These are phyloP conservation scores for Penicillium riverlandense DNA, from an alignment of 495 filamentous ascomycete genomes.

Conservation along the genomic window DNA sequence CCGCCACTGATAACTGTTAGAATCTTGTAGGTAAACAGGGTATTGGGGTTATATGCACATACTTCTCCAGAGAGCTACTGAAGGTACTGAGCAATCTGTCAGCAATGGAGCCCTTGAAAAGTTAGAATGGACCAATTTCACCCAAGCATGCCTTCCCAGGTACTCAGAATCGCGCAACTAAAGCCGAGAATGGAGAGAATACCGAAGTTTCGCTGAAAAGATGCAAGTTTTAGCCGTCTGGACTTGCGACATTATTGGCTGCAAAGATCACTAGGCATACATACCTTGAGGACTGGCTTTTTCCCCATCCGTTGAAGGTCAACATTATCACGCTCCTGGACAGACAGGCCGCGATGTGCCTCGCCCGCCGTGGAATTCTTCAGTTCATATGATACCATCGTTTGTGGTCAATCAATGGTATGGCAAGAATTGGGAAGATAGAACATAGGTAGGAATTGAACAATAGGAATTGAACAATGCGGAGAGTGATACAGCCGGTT, in stretches of 20 bases:
- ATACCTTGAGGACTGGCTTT: conserved; percentile 34
- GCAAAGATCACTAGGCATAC: background rate
- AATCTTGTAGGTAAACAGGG: conserved; percentile 1
- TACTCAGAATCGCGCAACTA: conserved; percentile 26
- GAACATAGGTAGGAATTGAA: background rate
- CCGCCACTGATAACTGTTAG: conserved; percentile 25
- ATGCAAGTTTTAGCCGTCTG: background rate
- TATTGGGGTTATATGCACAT: background rate
- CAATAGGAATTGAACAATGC: background rate
- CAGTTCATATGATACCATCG: conserved; percentile 13
- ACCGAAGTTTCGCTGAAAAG: conserved; percentile 19
- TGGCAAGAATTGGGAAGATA: background rate
- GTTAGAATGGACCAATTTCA: conserved; percentile 1
- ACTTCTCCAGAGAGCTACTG: conserved; percentile 13
- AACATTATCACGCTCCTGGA: conserved; percentile 23
- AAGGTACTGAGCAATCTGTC: conserved; percentile 7
- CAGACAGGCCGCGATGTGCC: background rate
- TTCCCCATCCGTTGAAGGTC: conserved; percentile 30
- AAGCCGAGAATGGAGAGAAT: conserved; percentile 31
- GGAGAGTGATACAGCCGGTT: background rate
- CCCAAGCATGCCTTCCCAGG: conserved; percentile 30
- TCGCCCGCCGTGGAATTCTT: conserved; percentile 7
- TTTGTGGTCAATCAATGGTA: background rate
- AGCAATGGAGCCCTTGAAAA: too few species aligned
- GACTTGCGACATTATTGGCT: background rate